Base-by-base conservation (phyloP, 2,329 filamentous ascomycete genomes). In the Verticillium nubilum region DNA sequence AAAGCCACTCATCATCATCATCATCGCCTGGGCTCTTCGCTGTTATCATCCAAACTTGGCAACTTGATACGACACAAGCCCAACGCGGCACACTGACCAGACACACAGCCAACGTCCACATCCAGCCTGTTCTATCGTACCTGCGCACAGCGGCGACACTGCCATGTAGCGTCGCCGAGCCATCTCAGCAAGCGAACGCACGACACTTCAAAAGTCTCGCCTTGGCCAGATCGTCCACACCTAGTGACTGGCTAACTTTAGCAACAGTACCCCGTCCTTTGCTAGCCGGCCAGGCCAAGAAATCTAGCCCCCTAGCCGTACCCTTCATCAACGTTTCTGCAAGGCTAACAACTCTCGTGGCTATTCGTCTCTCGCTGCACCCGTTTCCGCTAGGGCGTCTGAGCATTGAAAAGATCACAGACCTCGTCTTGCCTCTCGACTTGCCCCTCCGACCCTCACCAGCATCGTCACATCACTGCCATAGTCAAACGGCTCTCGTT, bases 11-110 rank as follows among this genome's bases (percentile, higher is more conserved):
- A 23, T 50, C 7, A 23, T 42, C 15, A 19, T 50, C 19, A 23
- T 50, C 7, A 23, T 42, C 15, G n/a, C 35, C 35, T 42, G 35
- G 35, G 35, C n/a, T 50, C 75, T 13, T 78, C 68, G 1, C 61
- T 37, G 27, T 76, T 63, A 0, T 71, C 68, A 0, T 73, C 65
- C 71, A 72, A 75, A 1, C 63, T 25, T 1, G 76, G 0, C 0
- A 78, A 56, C 54, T 68, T 67, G 4, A 50, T 23, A 76, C 75
- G 42, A 50, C 19, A 25, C 42, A 5, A 23, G 3, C 19, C 23
- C 19, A 23, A 23, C 42, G 17, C 35, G 15, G 35, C 17, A 37
- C 35, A 23, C 7, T 25, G 42, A 19, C 42, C 42, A 50, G 42
- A 23, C 42, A 50, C 42, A 50, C 42, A 19, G 7, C 42, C 19